Percentiles rank a stretch among this genome's conserved stretches.
Evolutionary conservation across 208 protist species (phyloP).

Genomic region (Naegleria fowleri): DNA sequence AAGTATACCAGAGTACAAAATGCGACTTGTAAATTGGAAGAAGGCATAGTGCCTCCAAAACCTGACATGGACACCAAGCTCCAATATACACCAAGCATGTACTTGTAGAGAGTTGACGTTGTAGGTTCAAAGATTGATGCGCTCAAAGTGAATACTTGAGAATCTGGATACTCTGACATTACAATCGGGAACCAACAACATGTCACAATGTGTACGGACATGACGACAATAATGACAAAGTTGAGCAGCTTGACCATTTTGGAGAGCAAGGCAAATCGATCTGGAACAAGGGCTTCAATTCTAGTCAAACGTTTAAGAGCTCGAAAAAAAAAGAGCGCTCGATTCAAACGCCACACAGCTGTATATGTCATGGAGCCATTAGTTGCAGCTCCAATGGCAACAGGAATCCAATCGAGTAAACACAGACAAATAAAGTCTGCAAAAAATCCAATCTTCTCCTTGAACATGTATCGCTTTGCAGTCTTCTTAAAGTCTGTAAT

Average conservation of each 20-base stretch:
- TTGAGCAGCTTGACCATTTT: background rate
- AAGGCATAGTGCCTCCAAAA: conserved; percentile 32
- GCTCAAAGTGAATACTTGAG: background rate
- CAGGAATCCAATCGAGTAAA: background rate
- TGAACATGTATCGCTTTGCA: background rate
- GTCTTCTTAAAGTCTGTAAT: background rate
- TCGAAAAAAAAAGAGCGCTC: background rate
- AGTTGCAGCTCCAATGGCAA: background rate
- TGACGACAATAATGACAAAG: background rate
- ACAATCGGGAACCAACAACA: background rate
- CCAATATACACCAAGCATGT: conserved; percentile 33
- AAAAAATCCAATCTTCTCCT: background rate
- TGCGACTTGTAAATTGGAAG: conserved; percentile 30
- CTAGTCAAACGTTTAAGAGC: background rate
- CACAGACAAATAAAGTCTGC: background rate
- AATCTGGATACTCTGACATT: background rate
- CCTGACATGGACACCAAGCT: conserved; percentile 38
- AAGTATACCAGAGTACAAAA: background rate
- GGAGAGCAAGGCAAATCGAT: background rate
- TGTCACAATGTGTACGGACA: background rate
- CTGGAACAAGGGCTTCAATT: background rate
- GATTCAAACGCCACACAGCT: background rate
- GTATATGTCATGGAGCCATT: background rate
- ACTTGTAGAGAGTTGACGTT: background rate
- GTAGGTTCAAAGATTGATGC: background rate